These are phyloP conservation scores for Populus hybrid DNA, from an alignment of 441 rosid species.

Conservation along the genomic window DNA sequence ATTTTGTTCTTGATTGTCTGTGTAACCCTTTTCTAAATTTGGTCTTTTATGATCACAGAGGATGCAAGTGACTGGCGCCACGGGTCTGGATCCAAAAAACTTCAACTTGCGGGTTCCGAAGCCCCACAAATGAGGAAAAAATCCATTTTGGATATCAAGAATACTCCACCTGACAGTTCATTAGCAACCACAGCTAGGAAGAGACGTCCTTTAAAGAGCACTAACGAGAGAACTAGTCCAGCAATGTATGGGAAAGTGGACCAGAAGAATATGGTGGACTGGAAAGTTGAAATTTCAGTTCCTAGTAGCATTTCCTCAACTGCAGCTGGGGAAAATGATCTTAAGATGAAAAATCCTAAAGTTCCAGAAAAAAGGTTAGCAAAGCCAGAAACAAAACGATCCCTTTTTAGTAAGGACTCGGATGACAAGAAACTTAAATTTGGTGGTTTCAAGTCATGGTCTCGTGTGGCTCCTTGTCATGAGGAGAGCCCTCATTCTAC, in stretches of 20 bases:
- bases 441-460: conserved; percentile 49
- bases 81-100: conserved; percentile 39
- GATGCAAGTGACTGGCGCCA: conserved; percentile 53
- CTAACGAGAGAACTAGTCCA: conserved; percentile 42
- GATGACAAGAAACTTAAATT: conserved; percentile 47
- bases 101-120: conserved; percentile 26
- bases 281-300: conserved; percentile 49
- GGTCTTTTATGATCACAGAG: conserved; percentile 29
- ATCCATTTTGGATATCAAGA: conserved; percentile 32
- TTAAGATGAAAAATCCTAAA: conserved; percentile 28
- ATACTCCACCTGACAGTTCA: conserved; percentile 50
- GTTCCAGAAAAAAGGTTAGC: conserved; percentile 20
- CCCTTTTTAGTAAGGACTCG: conserved; percentile 43
- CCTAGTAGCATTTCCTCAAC: conserved; percentile 26
- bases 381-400: conserved; percentile 41
- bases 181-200: conserved; percentile 42
- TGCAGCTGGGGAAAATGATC: conserved; percentile 29
- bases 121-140: conserved; percentile 34
- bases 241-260: conserved; percentile 31
- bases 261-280: conserved; percentile 49
- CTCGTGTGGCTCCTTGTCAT: conserved; percentile 48
- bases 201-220: conserved; percentile 41
- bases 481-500: conserved; percentile 36
- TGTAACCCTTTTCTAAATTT: background rate
- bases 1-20: background rate